These are phyloP conservation scores for Suillus weaverae DNA, from an alignment of 768 basidiomycete genomes.

Conservation along the genomic window DNA sequence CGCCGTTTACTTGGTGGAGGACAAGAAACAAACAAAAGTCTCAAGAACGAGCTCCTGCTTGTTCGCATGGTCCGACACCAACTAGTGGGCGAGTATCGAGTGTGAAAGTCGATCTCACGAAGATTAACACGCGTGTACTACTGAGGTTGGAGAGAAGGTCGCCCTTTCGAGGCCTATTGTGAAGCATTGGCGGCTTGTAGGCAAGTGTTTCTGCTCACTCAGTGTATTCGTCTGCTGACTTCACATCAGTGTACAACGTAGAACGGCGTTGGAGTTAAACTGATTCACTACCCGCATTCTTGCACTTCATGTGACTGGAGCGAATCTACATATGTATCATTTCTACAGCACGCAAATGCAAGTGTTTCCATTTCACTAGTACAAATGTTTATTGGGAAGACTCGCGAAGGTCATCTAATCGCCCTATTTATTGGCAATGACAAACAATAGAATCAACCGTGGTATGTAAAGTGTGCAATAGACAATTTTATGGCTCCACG, in stretches of 20 bases:
- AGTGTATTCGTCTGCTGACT: slow-evolving; percentile 2
- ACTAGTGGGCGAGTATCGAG: slow-evolving; percentile 93
- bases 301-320: background rate
- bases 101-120: slow-evolving; percentile 92
- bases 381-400: too few species aligned
- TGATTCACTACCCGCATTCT: slow-evolving; percentile 26
- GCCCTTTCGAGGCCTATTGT: slow-evolving; percentile 92
- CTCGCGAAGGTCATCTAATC: too few species aligned
- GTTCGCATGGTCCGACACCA: slow-evolving; percentile 84
- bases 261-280: slow-evolving; percentile 80
- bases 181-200: slow-evolving; percentile 97
- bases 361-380: too few species aligned
- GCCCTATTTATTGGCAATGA: too few species aligned
- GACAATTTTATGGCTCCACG: too few species aligned
- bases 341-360: too few species aligned
- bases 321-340: too few species aligned
- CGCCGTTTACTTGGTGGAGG: too few species aligned
- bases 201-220: slow-evolving; percentile 47
- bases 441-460: too few species aligned
- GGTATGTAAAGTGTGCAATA: too few species aligned
- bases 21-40: too few species aligned
- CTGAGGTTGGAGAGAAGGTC: slow-evolving; percentile 96
- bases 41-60: slow-evolving; percentile 86
- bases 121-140: slow-evolving; percentile 86
- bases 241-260: slow-evolving; percentile 67